Evolutionary conservation across 2,329 filamentous ascomycete species (phyloP), one percentile per base, ranked within the genome.

Genomic region (Arachnomyces sp.): DNA sequence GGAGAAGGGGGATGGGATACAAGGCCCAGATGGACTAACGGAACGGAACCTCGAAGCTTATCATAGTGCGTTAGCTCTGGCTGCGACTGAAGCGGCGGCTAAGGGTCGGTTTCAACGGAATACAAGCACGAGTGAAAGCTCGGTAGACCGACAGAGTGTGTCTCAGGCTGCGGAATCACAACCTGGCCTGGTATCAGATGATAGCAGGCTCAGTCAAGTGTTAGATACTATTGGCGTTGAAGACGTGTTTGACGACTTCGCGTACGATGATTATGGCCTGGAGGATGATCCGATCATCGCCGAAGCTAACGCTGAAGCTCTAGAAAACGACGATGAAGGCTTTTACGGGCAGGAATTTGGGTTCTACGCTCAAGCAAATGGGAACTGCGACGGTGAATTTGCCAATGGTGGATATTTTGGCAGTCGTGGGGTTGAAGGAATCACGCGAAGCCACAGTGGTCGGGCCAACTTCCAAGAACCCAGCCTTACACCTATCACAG

Each of bases 341-440:
- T 93, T 92, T 68, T 98, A 98, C 56, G 92, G 92, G 0, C 82
- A 88, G 50, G 92, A 98, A 59, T 98, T 98, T 56, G 89, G 88
- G 1, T 98, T 98, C 60, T 98, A 94, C 59, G 87, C 89, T 16
- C 62, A 65, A 13, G 59, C 64, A 8, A 59, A 70, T 34, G 71
- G 69, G 14, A 67, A 65, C 20, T 65, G 66, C 40, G 67, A 67
- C 30, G 64, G 70, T 5, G 66, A 83, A 40, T 84, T 82, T 50
- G 74, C 79, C 11, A 84, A 87, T 50, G 92, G 92, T 18, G 92
- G 92, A 14, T 94, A 86, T 63, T 96, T 96, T 56, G 87, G 86
- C 1, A 78, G 84, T 0, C 79, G 82, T 14, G 82, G 82, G 2
- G 63, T 82, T 12, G 74, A 80, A 43, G 70, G 71, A 2, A 53